Conservation (phyloP, 192 early-diverging fungal genomes). For the Backusella macrospora region DNA sequence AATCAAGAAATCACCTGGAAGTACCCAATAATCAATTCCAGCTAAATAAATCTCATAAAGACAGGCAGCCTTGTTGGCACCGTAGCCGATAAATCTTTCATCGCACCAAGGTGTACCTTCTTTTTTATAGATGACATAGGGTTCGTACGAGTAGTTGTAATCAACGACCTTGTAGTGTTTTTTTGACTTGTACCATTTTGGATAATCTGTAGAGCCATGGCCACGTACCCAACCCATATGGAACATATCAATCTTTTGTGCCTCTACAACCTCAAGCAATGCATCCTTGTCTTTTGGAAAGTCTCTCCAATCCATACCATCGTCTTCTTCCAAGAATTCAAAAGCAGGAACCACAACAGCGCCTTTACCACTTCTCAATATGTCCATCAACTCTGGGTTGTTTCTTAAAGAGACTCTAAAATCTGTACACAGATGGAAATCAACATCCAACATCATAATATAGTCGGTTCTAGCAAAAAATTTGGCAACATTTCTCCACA, state of each 20-base stretch:
- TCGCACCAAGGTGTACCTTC: conserved; percentile 61
- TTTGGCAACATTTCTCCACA: conserved; percentile 67
- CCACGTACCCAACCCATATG: conserved; percentile 55
- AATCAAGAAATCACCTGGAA: conserved; percentile 60
- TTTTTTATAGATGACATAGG: conserved; percentile 59
- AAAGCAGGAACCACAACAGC: conserved; percentile 65
- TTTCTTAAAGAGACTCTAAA: conserved; percentile 45
- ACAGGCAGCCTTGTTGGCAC: conserved; percentile 66
- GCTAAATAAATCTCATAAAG: conserved; percentile 62
- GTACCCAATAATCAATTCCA: conserved; percentile 60
- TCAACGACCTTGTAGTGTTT: conserved; percentile 54
- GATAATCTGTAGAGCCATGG: conserved; percentile 64
- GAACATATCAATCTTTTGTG: conserved; percentile 59
- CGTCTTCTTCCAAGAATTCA: conserved; percentile 55
- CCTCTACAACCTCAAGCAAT: conserved; percentile 45
- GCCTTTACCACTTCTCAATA: conserved; percentile 47
- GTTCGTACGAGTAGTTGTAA: conserved; percentile 63
- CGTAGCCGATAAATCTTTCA: conserved; percentile 64
- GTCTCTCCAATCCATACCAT: conserved; percentile 52
- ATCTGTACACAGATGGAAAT: conserved; percentile 62
- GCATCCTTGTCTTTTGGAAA: conserved; percentile 54
- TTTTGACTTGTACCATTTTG: conserved; percentile 46
- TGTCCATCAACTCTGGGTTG: conserved; percentile 41
- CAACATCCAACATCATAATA: conserved; percentile 63
- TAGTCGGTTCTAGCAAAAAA: conserved; percentile 63